Percentiles rank a stretch among this genome's conserved stretches.
phyloP scores from a whole-genome alignment of 257 asterid species.

The Ilex aquifolium region DNA sequence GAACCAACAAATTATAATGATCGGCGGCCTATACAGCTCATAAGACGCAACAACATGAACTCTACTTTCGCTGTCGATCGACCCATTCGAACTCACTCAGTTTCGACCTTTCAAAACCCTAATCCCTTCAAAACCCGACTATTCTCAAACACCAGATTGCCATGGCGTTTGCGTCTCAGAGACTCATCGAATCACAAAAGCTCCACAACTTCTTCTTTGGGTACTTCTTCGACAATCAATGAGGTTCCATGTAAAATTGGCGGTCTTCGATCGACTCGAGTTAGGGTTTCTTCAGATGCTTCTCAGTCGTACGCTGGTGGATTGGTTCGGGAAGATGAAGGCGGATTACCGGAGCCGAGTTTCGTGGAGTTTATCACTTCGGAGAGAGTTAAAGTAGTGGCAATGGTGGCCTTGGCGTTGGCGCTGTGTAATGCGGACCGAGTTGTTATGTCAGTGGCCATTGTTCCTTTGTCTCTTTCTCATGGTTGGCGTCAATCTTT shows the following conservation, averaged over 20 bases:
- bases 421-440: slow-evolving; percentile 95
- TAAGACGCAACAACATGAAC: too few relatives aligned
- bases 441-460: slow-evolving; percentile 97
- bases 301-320: slow-evolving; percentile 26
- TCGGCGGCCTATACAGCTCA: too few relatives aligned
- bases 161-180: not conserved
- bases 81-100: slow-evolving; percentile 30
- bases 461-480: slow-evolving; percentile 73
- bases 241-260: not conserved
- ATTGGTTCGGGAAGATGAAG: slow-evolving; percentile 3
- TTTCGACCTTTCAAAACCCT: slow-evolving; percentile 23
- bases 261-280: slow-evolving; percentile 8
- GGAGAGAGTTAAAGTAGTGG: slow-evolving; percentile 95
- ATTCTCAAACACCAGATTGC: not conserved
- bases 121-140: slow-evolving; percentile 10
- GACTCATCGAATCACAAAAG: not conserved
- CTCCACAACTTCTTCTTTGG: not conserved
- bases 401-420: slow-evolving; percentile 87
- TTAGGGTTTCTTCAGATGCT: slow-evolving; percentile 30
- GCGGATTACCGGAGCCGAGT: slow-evolving; percentile 35
- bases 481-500: slow-evolving; percentile 89
- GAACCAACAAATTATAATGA: too few relatives aligned
- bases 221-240: not conserved
- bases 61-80: slow-evolving; percentile 3
- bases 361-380: slow-evolving; percentile 84